Evolutionary conservation across 1,139 yeast genomes (phyloP).

Genomic region (Nakaseomyces bracarensis): DNA sequence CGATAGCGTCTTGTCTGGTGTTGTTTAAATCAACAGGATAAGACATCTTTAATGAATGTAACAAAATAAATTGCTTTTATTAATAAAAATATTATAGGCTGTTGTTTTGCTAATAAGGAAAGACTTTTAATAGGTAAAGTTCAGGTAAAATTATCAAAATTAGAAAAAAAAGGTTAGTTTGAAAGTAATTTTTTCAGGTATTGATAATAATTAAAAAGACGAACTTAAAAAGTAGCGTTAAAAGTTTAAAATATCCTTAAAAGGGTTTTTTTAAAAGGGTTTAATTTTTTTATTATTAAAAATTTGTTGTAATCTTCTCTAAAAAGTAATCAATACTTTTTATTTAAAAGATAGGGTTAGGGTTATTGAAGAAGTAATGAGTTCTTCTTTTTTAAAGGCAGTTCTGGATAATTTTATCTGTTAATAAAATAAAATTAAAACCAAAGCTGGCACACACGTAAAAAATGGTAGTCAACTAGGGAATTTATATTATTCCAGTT

Average conservation of each 20-base stretch:
- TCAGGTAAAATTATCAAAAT: conserved; percentile 1
- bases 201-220: background rate
- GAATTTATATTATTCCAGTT: no score
- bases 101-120: background rate
- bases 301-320: no score
- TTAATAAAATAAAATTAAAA: background rate
- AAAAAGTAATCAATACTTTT: no score
- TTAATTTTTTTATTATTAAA: background rate
- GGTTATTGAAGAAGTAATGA: background rate
- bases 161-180: background rate
- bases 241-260: background rate
- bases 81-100: background rate
- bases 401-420: no score
- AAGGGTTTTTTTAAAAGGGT: background rate
- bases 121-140: background rate
- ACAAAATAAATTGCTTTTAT: background rate
- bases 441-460: conserved; percentile 4
- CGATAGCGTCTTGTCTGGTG: background rate
- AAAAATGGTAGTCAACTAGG: no score
- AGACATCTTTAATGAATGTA: background rate
- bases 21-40: conserved; percentile 1
- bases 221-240: background rate
- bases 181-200: background rate
- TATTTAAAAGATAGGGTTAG: background rate
- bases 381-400: background rate